Conservation (phyloP, 139 green algal species). For the Picochlorum sp. region DNA sequence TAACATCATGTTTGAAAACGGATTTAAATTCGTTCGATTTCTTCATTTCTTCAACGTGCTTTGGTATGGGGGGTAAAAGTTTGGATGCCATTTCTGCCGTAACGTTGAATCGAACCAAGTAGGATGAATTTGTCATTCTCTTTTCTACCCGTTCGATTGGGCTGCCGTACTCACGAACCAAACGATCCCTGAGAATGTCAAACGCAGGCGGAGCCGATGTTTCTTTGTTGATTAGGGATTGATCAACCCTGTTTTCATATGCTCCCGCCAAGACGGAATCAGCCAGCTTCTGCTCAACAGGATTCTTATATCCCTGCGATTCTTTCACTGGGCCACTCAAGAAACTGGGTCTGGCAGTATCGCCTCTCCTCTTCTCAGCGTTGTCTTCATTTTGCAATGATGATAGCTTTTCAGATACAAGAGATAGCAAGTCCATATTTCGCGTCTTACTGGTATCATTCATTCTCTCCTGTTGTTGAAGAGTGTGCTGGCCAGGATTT, state of each 20-base stretch:
- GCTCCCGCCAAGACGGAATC: not conserved
- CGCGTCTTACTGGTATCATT: too few relatives aligned
- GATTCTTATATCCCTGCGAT: too few relatives aligned
- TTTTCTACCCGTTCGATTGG: not conserved
- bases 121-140: conserved; percentile 4
- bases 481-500: too few relatives aligned
- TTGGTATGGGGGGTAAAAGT: not conserved
- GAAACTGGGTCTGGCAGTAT: too few relatives aligned
- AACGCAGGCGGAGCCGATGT: not conserved
- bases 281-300: not conserved
- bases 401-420: too few relatives aligned
- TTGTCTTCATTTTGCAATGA: too few relatives aligned
- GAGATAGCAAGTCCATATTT: too few relatives aligned
- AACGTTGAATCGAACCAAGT: not conserved
- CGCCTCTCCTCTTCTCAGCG: too few relatives aligned
- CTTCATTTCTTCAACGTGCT: not conserved
- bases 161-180: not conserved
- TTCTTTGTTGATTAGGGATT: not conserved
- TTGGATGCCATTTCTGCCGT: not conserved
- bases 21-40: not conserved
- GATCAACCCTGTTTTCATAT: not conserved
- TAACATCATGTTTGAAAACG: not conserved
- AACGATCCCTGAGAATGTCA: not conserved
- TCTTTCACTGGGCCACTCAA: too few relatives aligned
- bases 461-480: too few relatives aligned